These are phyloP conservation scores for Neofusicoccum laricinum DNA, from an alignment of 2,329 filamentous ascomycete genomes.

Conservation along the genomic window DNA sequence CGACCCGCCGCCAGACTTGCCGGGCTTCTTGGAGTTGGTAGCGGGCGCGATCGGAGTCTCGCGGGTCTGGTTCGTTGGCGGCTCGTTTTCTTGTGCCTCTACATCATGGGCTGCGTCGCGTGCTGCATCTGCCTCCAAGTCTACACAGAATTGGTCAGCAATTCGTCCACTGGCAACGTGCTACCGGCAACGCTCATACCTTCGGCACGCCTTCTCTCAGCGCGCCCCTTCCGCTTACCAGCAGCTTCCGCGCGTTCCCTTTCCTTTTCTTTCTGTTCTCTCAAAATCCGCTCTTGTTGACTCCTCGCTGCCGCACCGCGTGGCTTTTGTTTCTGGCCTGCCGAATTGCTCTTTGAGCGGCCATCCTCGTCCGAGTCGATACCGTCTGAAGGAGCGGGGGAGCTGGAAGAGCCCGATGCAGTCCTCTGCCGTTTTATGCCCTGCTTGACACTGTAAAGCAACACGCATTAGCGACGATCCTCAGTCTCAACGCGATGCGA, in stretches of 20 bases:
- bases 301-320: slow-evolving; percentile 45
- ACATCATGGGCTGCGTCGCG: slow-evolving; percentile 32
- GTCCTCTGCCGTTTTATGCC: slow-evolving; percentile 81
- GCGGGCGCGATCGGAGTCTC: slow-evolving; percentile 12
- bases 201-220: slow-evolving; percentile 76
- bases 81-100: slow-evolving; percentile 21
- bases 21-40: not conserved
- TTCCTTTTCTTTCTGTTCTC: slow-evolving; percentile 63
- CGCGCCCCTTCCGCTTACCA: slow-evolving; percentile 76
- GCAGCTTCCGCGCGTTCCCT: slow-evolving; percentile 69
- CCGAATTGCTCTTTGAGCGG: slow-evolving; percentile 40
- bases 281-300: slow-evolving; percentile 62
- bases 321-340: slow-evolving; percentile 41
- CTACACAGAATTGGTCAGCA: slow-evolving; percentile 24
- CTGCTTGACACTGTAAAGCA: slow-evolving; percentile 60
- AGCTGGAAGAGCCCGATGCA: slow-evolving; percentile 39
- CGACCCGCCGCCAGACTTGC: not conserved
- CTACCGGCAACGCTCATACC: slow-evolving; percentile 49
- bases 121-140: slow-evolving; percentile 28
- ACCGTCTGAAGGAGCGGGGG: slow-evolving; percentile 27
- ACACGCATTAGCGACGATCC: not conserved
- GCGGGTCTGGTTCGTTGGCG: not conserved
- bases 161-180: not conserved
- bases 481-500: not conserved
- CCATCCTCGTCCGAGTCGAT: slow-evolving; percentile 72